Conservation (phyloP, 352 stramenopile species). For the Pythium graminicola region DNA sequence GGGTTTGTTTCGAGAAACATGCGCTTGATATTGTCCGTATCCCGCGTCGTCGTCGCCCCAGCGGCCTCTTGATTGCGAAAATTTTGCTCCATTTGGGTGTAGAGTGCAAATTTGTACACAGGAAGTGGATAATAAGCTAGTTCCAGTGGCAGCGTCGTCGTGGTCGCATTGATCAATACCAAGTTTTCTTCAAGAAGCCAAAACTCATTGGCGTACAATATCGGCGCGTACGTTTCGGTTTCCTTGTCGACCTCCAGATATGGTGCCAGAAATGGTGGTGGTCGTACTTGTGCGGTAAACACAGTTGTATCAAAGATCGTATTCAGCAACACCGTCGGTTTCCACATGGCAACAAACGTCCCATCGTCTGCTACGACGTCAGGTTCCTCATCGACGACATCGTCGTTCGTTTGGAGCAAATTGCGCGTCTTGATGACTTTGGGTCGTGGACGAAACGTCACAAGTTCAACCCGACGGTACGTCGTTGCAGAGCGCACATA, state of each 20-base stretch:
- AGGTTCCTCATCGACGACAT: conserved; percentile 8
- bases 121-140: conserved; percentile 82
- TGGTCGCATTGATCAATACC: conserved; percentile 84
- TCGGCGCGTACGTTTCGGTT: conserved; percentile 72
- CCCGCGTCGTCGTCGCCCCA: conserved; percentile 83
- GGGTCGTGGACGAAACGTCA: conserved; percentile 63
- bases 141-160: conserved; percentile 72
- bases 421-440: conserved; percentile 78
- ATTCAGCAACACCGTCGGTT: conserved; percentile 62
- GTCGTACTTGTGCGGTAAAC: conserved; percentile 46
- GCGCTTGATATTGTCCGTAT: conserved; percentile 91
- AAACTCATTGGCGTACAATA: conserved; percentile 93
- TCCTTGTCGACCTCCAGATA: conserved; percentile 56
- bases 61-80: conserved; percentile 90
- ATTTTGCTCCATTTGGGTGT: conserved; percentile 90
- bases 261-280: conserved; percentile 59
- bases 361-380: conserved; percentile 13
- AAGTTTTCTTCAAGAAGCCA: conserved; percentile 89
- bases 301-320: conserved; percentile 63
- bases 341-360: conserved; percentile 77
- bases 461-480: conserved; percentile 57
- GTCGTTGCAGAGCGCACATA: conserved; percentile 51
- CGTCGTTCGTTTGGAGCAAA: conserved; percentile 31
- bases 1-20: conserved; percentile 98
- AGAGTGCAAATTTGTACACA: conserved; percentile 90